A percentile compares a stretch with the other conserved stretches of the same genome.
Evolutionary conservation across 1,284 basidiomycete species (phyloP).

Genomic region (Schizophyllum amplum): DNA sequence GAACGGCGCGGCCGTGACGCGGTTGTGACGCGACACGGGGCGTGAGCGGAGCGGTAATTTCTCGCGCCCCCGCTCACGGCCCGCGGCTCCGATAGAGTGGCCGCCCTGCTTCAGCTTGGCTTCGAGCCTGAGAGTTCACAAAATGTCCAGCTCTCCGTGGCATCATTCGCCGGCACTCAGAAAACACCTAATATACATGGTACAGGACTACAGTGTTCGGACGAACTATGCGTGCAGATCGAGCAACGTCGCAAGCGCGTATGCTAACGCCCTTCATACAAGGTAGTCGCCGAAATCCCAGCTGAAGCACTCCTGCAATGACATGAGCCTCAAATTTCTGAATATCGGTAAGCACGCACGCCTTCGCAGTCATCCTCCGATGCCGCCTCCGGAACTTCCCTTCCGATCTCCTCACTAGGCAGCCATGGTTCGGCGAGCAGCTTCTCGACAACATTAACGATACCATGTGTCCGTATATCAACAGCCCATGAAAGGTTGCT

Average conservation of each 20-base stretch:
- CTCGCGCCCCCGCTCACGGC: too few relatives aligned
- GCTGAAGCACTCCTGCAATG: conserved; percentile 50
- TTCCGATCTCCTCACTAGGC: conserved; percentile 44
- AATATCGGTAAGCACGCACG: conserved; percentile 29
- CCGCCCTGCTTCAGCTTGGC: too few relatives aligned
- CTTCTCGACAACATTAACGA: conserved; percentile 76
- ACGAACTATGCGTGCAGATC: too few relatives aligned
- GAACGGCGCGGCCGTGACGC: too few relatives aligned
- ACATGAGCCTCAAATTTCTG: background rate
- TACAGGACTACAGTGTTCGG: too few relatives aligned
- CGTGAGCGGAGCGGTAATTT: too few relatives aligned
- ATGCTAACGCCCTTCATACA: background rate
- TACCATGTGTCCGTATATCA: conserved; percentile 77
- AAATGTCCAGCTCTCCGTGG: too few relatives aligned
- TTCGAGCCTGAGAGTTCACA: too few relatives aligned
- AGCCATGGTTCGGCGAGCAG: conserved; percentile 74
- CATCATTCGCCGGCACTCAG: too few relatives aligned
- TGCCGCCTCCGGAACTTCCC: conserved; percentile 48
- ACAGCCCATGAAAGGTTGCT: conserved; percentile 78
- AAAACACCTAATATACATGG: too few relatives aligned
- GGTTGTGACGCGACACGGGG: too few relatives aligned
- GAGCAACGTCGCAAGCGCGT: background rate
- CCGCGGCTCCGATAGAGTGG: too few relatives aligned
- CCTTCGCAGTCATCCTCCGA: conserved; percentile 50
- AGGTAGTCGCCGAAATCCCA: conserved; percentile 63